These are phyloP conservation scores for Saccharomyces hybrid DNA, from an alignment of 1,139 yeast genomes.

Conservation along the genomic window DNA sequence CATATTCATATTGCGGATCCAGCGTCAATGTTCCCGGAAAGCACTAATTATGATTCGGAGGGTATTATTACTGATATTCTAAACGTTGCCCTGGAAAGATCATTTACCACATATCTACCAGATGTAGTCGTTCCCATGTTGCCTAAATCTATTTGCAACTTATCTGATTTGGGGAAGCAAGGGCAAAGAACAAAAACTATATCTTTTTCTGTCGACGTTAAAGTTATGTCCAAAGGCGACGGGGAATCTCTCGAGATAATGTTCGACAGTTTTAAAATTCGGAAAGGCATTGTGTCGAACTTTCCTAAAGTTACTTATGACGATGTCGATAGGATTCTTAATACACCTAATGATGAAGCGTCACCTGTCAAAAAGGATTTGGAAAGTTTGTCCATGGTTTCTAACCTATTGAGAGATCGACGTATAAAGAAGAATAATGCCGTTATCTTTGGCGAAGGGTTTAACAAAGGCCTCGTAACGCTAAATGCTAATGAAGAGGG, in stretches of 20 bases:
- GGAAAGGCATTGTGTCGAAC: constrained; percentile 38
- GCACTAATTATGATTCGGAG: constrained; percentile 1
- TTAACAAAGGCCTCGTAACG: constrained; percentile 23
- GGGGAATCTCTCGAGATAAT: constrained; percentile 25
- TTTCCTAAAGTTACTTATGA: constrained; percentile 46
- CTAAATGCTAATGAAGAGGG: constrained; percentile 10
- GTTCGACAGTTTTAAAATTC: constrained; percentile 30
- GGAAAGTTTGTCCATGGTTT: constrained; percentile 31
- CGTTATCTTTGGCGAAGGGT: constrained; percentile 33
- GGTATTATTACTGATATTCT: constrained; percentile 44
- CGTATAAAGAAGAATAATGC: constrained; percentile 34
- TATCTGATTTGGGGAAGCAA: constrained; percentile 52
- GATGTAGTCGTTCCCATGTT: constrained; percentile 64
- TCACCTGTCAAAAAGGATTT: constrained; percentile 30
- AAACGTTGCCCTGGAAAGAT: constrained; percentile 51
- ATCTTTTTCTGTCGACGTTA: constrained; percentile 38
- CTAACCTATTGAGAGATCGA: constrained; percentile 29
- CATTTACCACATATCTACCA: constrained; percentile 70
- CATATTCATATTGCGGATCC: constrained; percentile 89
- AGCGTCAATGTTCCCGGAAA: constrained; percentile 43
- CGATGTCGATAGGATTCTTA: constrained; percentile 40
- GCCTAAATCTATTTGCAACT: constrained; percentile 48
- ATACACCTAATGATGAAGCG: constrained; percentile 5
- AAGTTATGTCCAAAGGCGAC: constrained; percentile 26
- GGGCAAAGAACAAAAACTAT: constrained; percentile 42